Evolutionary conservation across 2,329 filamentous ascomycete species (phyloP).

Genomic region (Colletotrichum sp.): DNA sequence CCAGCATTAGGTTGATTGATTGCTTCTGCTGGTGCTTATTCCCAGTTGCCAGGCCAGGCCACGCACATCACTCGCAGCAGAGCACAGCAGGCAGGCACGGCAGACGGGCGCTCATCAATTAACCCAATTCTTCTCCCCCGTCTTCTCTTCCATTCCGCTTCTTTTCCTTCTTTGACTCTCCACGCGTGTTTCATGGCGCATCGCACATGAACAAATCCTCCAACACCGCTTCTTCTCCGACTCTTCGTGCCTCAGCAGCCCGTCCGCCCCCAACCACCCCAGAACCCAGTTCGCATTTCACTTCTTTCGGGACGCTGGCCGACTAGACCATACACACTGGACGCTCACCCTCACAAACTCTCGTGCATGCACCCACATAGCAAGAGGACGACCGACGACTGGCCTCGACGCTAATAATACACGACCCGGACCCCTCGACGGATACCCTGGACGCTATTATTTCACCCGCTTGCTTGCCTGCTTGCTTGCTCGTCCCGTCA

Average conservation of each 20-base stretch:
- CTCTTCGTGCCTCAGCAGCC: conserved; percentile 12
- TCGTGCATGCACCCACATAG: not conserved
- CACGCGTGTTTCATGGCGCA: conserved; percentile 1
- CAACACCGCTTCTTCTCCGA: conserved; percentile 1
- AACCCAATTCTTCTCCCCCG: not conserved
- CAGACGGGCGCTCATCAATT: not conserved
- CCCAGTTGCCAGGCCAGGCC: not conserved
- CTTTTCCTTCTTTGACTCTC: conserved; percentile 1
- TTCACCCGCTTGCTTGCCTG: not conserved
- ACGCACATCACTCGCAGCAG: not conserved
- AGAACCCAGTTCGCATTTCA: not conserved
- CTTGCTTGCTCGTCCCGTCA: not conserved
- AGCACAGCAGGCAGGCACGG: not conserved
- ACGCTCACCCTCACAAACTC: not conserved
- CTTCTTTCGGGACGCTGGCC: not conserved
- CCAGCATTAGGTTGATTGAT: not conserved
- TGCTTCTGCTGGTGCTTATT: not conserved
- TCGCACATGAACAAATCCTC: not conserved
- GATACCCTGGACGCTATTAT: not conserved
- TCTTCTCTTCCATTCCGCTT: not conserved
- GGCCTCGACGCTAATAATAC: not conserved
- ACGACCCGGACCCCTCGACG: not conserved
- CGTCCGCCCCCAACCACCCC: not conserved
- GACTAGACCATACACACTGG: not conserved
- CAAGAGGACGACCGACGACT: not conserved